Percentiles rank a stretch among this genome's conserved stretches.
These are phyloP conservation scores for Paraglomus occultum DNA, from an alignment of 192 early-diverging fungal species.

Conservation along the genomic window DNA sequence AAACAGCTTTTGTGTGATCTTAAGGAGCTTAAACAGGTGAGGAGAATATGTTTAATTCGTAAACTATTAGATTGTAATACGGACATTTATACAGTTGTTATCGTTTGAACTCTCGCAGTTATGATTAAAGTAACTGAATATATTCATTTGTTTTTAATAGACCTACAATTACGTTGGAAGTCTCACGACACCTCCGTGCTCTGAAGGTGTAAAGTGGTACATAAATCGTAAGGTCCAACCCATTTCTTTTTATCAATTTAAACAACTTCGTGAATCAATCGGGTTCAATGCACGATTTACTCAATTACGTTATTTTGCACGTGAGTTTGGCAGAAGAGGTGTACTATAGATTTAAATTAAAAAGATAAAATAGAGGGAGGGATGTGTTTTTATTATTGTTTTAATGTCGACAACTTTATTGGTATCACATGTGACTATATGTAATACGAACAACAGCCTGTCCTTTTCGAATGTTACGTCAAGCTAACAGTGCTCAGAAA, in stretches of 20 bases:
- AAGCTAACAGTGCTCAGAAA: too few species aligned
- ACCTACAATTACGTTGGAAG: slow-evolving; percentile 49
- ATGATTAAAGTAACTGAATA: too few species aligned
- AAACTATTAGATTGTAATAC: not conserved
- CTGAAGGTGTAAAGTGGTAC: slow-evolving; percentile 56
- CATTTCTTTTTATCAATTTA: slow-evolving; percentile 36
- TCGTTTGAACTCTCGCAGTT: too few species aligned
- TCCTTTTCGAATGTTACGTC: too few species aligned
- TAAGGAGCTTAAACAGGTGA: too few species aligned
- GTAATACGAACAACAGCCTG: too few species aligned
- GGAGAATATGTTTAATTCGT: too few species aligned
- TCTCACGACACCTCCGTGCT: slow-evolving; percentile 65
- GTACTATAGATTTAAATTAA: not conserved
- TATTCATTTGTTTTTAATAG: not conserved
- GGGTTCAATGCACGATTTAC: slow-evolving; percentile 46
- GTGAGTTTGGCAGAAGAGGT: slow-evolving; percentile 18
- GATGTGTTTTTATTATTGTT: too few species aligned
- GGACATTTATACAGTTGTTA: not conserved
- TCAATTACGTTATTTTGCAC: slow-evolving; percentile 25
- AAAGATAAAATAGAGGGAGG: too few species aligned
- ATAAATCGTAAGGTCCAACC: slow-evolving; percentile 39
- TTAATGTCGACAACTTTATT: too few species aligned
- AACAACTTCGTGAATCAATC: slow-evolving; percentile 35
- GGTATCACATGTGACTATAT: too few species aligned
- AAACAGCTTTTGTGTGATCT: too few species aligned